Evolutionary conservation across 2,329 filamentous ascomycete species (phyloP).

Genomic region (Thyridium curvatum): DNA sequence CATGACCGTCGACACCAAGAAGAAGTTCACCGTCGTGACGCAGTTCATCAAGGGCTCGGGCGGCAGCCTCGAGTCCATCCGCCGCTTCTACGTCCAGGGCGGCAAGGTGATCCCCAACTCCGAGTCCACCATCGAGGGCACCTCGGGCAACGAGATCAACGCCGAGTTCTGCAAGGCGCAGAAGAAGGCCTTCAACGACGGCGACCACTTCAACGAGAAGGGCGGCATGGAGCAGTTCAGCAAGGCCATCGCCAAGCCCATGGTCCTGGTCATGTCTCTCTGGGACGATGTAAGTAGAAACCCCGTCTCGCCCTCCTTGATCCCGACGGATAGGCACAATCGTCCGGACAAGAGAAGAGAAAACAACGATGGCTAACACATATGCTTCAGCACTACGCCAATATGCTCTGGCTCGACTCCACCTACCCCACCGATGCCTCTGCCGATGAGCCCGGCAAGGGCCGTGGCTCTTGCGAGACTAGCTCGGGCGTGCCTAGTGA

Average conservation of each 20-base stretch:
- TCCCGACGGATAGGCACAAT: too few relatives aligned
- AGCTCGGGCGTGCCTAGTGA: constrained; percentile 35
- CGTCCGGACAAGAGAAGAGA: too few relatives aligned
- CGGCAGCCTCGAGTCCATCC: constrained; percentile 45
- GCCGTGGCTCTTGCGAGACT: constrained; percentile 38
- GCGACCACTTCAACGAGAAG: constrained; percentile 39
- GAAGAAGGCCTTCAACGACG: constrained; percentile 47
- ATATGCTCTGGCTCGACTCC: constrained; percentile 61
- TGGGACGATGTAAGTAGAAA: constrained; percentile 49
- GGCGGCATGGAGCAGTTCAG: constrained; percentile 51
- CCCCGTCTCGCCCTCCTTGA: too few relatives aligned
- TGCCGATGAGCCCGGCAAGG: constrained; percentile 27
- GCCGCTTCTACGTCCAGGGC: constrained; percentile 55
- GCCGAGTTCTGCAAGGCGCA: constrained; percentile 47
- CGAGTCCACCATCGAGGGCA: constrained; percentile 28
- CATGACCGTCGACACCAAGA: constrained; percentile 49
- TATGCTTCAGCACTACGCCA: constrained; percentile 2
- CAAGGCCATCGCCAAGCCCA: constrained; percentile 42
- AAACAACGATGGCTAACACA: too few relatives aligned
- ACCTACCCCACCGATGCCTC: constrained; percentile 35
- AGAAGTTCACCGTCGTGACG: constrained; percentile 55
- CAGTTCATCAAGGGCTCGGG: constrained; percentile 47
- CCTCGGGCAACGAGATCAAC: constrained; percentile 34
- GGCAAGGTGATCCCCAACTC: constrained; percentile 43
- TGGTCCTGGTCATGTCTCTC: constrained; percentile 57